Evolutionary conservation across 768 basidiomycete species (phyloP).

Genomic region (Boletus subcaerulescens): DNA sequence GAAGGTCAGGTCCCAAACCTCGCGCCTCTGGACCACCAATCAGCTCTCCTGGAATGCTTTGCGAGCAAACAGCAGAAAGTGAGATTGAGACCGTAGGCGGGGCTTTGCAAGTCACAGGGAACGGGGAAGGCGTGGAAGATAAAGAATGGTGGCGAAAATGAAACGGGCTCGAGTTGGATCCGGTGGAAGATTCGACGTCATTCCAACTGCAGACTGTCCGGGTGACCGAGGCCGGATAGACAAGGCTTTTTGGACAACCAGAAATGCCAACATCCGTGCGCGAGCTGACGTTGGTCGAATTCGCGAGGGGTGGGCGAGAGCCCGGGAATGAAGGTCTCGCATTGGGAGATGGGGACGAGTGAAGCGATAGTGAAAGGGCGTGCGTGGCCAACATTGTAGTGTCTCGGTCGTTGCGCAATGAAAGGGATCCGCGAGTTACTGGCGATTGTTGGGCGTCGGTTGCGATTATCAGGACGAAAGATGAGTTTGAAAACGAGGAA

Average conservation of each 20-base stretch:
- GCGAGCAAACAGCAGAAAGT: constrained; percentile 34
- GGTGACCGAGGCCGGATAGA: constrained; percentile 17
- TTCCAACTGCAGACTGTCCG: constrained; percentile 15
- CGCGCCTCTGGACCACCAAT: constrained; percentile 1
- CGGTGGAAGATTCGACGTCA: constrained; percentile 1
- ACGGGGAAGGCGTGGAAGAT: constrained; percentile 14
- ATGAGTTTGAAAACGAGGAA: constrained; percentile 21
- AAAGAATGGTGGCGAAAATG: constrained; percentile 9
- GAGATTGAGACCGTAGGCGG: constrained; percentile 39
- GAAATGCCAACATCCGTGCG: constrained; percentile 5
- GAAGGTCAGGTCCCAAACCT: constrained; percentile 22
- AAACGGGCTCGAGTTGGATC: not conserved
- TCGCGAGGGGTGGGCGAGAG: constrained; percentile 21
- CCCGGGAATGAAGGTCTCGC: not conserved
- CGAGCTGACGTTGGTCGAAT: constrained; percentile 25
- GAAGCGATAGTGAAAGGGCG: constrained; percentile 1
- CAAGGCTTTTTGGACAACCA: constrained; percentile 6
- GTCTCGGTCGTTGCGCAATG: constrained; percentile 8
- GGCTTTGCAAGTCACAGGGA: constrained; percentile 30
- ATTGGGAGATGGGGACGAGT: not conserved
- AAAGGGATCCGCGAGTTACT: constrained; percentile 3
- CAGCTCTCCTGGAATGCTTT: constrained; percentile 1
- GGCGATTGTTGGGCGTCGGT: constrained; percentile 15
- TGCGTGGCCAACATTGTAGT: constrained; percentile 20
- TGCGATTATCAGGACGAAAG: constrained; percentile 22